A percentile compares a stretch with the other conserved stretches of the same genome.
These are phyloP conservation scores for Claviceps humidiphila DNA, from an alignment of 2,329 filamentous ascomycete species.

Conservation along the genomic window DNA sequence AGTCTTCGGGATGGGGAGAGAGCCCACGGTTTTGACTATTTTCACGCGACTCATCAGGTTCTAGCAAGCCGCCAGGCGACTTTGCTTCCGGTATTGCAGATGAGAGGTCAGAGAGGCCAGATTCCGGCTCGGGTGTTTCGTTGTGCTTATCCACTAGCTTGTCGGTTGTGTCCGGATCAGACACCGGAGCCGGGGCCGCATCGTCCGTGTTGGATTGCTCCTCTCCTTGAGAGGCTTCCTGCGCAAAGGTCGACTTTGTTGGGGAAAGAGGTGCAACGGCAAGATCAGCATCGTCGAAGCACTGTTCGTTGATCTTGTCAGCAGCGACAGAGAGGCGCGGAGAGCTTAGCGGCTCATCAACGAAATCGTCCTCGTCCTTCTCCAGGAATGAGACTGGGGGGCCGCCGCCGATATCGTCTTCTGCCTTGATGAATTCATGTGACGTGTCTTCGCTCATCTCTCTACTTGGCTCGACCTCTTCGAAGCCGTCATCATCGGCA, in stretches of 20 bases:
- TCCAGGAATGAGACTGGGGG: slow-evolving; percentile 18
- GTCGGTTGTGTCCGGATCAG: neutral
- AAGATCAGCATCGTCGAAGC: slow-evolving; percentile 42
- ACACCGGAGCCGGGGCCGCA: neutral
- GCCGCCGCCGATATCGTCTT: slow-evolving; percentile 33
- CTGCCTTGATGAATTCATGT: slow-evolving; percentile 51
- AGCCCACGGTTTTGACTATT: slow-evolving; percentile 16
- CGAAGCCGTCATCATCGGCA: slow-evolving; percentile 79
- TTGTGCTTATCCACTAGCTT: slow-evolving; percentile 1
- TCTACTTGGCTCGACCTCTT: slow-evolving; percentile 63
- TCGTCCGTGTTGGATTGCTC: neutral
- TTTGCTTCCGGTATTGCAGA: slow-evolving; percentile 9
- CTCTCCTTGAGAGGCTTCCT: slow-evolving; percentile 1
- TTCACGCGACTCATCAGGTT: slow-evolving; percentile 6
- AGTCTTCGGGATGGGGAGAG: slow-evolving; percentile 51
- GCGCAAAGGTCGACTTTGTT: slow-evolving; percentile 20
- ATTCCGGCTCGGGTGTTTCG: neutral
- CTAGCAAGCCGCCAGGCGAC: slow-evolving; percentile 5
- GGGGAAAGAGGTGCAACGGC: slow-evolving; percentile 46
- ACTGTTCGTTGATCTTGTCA: slow-evolving; percentile 37
- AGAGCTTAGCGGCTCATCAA: slow-evolving; percentile 64
- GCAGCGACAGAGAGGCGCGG: slow-evolving; percentile 49
- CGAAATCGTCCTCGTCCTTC: slow-evolving; percentile 59
- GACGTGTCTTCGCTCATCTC: slow-evolving; percentile 63
- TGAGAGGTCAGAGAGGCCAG: neutral